Conservation (phyloP, 2,329 filamentous ascomycete species). For the Metarhizium guizhouense region DNA sequence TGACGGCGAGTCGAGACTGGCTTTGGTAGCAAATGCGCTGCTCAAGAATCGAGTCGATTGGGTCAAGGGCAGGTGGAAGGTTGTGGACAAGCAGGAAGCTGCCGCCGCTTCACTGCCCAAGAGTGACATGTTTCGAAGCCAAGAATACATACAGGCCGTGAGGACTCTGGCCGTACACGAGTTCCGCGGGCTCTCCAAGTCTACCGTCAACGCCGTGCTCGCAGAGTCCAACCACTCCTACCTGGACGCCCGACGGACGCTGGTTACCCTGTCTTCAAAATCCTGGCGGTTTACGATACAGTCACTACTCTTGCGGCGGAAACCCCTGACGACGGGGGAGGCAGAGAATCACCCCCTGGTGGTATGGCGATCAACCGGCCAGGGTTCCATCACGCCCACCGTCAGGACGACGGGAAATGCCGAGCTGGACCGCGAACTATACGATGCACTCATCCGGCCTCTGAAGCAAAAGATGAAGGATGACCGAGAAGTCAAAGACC, state of each 20-base stretch:
- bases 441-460: slow-evolving; percentile 45
- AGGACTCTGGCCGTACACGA: slow-evolving; percentile 61
- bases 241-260: slow-evolving; percentile 58
- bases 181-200: slow-evolving; percentile 65
- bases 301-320: slow-evolving; percentile 59
- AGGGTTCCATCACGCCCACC: slow-evolving; percentile 48
- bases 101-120: slow-evolving; percentile 35
- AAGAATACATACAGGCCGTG: slow-evolving; percentile 60
- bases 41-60: slow-evolving; percentile 63
- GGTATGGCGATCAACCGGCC: slow-evolving; percentile 48
- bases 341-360: slow-evolving; percentile 55
- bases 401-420: slow-evolving; percentile 57
- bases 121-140: slow-evolving; percentile 59
- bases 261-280: slow-evolving; percentile 59
- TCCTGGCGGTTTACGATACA: slow-evolving; percentile 72
- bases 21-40: slow-evolving; percentile 68
- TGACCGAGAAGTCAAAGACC: slow-evolving; percentile 42
- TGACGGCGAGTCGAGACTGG: slow-evolving; percentile 66
- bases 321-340: slow-evolving; percentile 42
- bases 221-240: slow-evolving; percentile 77
- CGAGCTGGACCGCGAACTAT: slow-evolving; percentile 56
- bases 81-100: slow-evolving; percentile 27
- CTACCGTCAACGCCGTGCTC: slow-evolving; percentile 68
- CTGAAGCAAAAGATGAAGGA: slow-evolving; percentile 34
- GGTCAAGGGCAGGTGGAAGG: slow-evolving; percentile 59